Conservation (phyloP, 2,329 filamentous ascomycete genomes). For the Cladosporium sp. region DNA sequence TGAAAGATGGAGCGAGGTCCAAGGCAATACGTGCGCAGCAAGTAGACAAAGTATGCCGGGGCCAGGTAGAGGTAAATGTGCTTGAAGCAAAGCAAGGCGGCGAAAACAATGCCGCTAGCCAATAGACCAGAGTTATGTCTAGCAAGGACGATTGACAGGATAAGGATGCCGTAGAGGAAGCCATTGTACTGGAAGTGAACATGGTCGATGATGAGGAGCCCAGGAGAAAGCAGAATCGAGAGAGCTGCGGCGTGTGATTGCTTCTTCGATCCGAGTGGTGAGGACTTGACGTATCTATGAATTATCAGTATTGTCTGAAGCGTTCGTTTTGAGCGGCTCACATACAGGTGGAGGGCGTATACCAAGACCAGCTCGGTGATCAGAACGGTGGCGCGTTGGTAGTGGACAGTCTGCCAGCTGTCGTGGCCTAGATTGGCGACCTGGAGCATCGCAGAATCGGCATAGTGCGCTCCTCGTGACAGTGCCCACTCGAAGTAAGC, state of each 20-base stretch:
- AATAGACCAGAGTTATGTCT: constrained; percentile 74
- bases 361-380: constrained; percentile 79
- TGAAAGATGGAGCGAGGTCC: constrained; percentile 74
- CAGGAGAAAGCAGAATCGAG: constrained; percentile 87
- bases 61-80: constrained; percentile 98
- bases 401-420: constrained; percentile 92
- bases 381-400: constrained; percentile 88
- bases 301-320: constrained; percentile 24
- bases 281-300: constrained; percentile 72
- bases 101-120: constrained; percentile 79
- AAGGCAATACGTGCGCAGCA: constrained; percentile 87
- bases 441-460: constrained; percentile 79
- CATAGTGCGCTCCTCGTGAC: constrained; percentile 74
- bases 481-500: constrained; percentile 94
- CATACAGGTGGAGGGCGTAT: constrained; percentile 76
- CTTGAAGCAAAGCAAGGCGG: constrained; percentile 86
- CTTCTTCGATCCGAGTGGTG: constrained; percentile 65
- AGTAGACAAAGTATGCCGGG: constrained; percentile 91
- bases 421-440: constrained; percentile 81
- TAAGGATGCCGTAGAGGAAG: constrained; percentile 86
- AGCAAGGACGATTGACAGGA: constrained; percentile 82
- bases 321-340: not conserved
- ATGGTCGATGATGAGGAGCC: constrained; percentile 94
- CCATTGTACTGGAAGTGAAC: constrained; percentile 99
- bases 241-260: constrained; percentile 84